Base-by-base conservation (phyloP, 305 asterid genomes). In the Rubia tinctorum region DNA sequence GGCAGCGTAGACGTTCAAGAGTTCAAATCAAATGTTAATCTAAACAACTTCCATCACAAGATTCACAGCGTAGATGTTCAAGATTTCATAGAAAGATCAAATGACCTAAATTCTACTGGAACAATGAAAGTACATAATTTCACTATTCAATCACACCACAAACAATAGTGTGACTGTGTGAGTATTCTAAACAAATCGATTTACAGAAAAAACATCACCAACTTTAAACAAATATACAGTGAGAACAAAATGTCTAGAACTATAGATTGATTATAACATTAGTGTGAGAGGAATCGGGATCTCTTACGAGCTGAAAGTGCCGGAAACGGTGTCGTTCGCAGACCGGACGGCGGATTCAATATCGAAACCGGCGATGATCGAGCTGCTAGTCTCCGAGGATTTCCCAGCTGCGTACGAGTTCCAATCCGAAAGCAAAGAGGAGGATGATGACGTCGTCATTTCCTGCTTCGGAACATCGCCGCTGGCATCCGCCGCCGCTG, bases 241-340 rank as follows among this genome's bases (percentile, higher is more conserved):
- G 37, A 34, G 7, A 37, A 64, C 22, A 8, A 65, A 65, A 63
- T 30, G 11, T 62, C 67, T 8, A 25, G 34, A 59, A 8, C 64
- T 59, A 8, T 20, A 20, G 13, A 34, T 6, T 7, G 39, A 11
- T 45, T 45, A 30, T 12, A 61, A 15, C 10, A 63, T 5, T 30
- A 15, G 6, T 11, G 40, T 18, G 27, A 17, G 43, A n/a, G 49
- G 64, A 69, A 37, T 63, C 76, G 78, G 73, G 53, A 78, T 40
- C 91, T 45, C 93, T 83, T 82, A 89, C 97, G 86, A 88, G 61
- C 75, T 84, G 82, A 90, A 90, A 60, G 95, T 84, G 82, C 95
- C 93, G 69, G 97, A 87, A 30, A 90, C 90, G 86, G 95, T 87
- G 81, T 88, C 93, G 83, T 90, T 90, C 63, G 97, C 97, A 22